phyloP scores from a whole-genome alignment of 768 basidiomycete genomes.

The Daedaleopsis sinensis region DNA sequence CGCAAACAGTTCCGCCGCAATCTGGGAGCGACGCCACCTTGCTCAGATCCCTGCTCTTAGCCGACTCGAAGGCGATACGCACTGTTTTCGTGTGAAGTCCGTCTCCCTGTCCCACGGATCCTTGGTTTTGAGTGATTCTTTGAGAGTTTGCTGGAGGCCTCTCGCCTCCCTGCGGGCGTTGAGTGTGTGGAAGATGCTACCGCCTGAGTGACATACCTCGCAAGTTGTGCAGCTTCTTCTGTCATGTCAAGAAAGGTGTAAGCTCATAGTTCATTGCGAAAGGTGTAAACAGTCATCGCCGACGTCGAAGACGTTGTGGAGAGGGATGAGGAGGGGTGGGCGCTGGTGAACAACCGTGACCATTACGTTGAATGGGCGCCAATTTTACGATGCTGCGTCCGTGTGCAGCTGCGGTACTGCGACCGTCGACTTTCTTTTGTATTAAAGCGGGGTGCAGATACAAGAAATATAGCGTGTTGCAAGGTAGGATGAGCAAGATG shows the following conservation, averaged over 20 bases:
- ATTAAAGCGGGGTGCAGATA: not conserved
- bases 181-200: slow-evolving; percentile 14
- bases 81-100: slow-evolving; percentile 88
- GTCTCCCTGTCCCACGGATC: slow-evolving; percentile 86
- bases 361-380: slow-evolving; percentile 45
- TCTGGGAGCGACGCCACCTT: slow-evolving; percentile 39
- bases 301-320: slow-evolving; percentile 66
- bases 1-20: slow-evolving; percentile 71
- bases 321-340: slow-evolving; percentile 74
- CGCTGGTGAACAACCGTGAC: not conserved
- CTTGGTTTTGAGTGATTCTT: slow-evolving; percentile 71
- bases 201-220: slow-evolving; percentile 33
- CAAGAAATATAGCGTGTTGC: not conserved
- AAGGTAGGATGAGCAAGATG: not conserved
- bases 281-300: slow-evolving; percentile 37
- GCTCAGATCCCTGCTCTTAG: not conserved
- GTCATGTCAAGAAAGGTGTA: slow-evolving; percentile 33
- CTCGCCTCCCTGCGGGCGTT: slow-evolving; percentile 70
- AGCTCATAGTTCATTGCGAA: slow-evolving; percentile 6
- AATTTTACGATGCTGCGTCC: not conserved
- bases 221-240: slow-evolving; percentile 42
- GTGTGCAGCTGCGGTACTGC: not conserved
- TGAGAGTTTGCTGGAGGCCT: slow-evolving; percentile 70
- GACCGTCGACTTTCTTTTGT: not conserved
- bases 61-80: slow-evolving; percentile 34